Percentiles rank a stretch among this genome's conserved stretches.
Conservation (phyloP, 1,284 basidiomycete species). For the Phellopilus nigrolimitatus region DNA sequence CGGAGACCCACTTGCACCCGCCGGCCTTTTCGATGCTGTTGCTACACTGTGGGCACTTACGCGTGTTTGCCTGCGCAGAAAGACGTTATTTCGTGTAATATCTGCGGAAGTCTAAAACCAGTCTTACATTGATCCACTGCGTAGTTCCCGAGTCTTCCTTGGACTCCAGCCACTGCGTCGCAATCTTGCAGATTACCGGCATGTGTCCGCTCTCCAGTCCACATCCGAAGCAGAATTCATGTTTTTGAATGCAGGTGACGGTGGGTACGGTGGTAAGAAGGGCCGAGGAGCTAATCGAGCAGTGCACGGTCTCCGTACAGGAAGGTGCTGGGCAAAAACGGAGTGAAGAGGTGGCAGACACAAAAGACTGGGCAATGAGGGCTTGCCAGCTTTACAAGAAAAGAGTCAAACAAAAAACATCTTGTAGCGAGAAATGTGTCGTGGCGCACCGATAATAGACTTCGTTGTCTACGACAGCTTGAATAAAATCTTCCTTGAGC, state of each 20-base stretch:
- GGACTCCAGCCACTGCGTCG: slow-evolving; percentile 58
- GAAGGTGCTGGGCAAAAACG: slow-evolving; percentile 52
- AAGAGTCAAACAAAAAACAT: background rate
- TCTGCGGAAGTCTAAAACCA: background rate
- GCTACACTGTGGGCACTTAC: slow-evolving; percentile 60
- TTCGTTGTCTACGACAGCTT: slow-evolving; percentile 34
- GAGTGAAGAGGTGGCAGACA: slow-evolving; percentile 50
- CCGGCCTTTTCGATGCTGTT: slow-evolving; percentile 72
- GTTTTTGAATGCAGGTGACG: slow-evolving; percentile 45
- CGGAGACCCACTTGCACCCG: slow-evolving; percentile 56
- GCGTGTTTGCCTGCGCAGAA: slow-evolving; percentile 48
- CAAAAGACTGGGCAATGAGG: slow-evolving; percentile 55
- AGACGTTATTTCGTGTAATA: too few relatives aligned
- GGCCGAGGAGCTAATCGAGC: slow-evolving; percentile 33
- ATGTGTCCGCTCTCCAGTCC: slow-evolving; percentile 50
- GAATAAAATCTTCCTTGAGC: slow-evolving; percentile 44
- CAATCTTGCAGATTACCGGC: slow-evolving; percentile 57
- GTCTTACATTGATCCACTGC: slow-evolving; percentile 54
- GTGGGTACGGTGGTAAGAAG: slow-evolving; percentile 54
- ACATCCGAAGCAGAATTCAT: slow-evolving; percentile 55
- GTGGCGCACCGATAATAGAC: slow-evolving; percentile 34
- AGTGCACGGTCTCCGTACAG: slow-evolving; percentile 31
- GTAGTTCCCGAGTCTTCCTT: slow-evolving; percentile 65
- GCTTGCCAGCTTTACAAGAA: slow-evolving; percentile 42
- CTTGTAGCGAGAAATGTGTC: background rate